Percentiles rank a stretch among this genome's conserved stretches.
phyloP scores from a whole-genome alignment of 139 green algal genomes.

The Monoraphidium neglectum region DNA sequence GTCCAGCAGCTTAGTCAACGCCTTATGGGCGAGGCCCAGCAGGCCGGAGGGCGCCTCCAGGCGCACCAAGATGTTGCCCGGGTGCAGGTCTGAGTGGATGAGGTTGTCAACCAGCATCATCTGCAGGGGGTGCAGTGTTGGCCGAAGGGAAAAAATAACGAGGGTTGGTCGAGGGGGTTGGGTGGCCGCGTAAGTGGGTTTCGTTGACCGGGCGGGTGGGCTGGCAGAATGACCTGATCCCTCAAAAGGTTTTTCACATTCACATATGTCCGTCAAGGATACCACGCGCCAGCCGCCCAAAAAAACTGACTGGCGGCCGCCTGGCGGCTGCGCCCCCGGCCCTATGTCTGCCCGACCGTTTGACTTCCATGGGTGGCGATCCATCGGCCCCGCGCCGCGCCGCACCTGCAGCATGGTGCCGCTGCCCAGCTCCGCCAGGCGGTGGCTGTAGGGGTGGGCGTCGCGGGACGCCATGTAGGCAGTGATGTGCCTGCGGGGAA shows the following conservation, averaged over 20 bases:
- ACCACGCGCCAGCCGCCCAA: too few species aligned
- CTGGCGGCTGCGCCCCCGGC: too few species aligned
- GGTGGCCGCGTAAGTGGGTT: too few species aligned
- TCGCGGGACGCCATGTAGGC: conserved; percentile 50
- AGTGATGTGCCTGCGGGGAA: conserved; percentile 61
- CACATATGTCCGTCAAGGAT: too few species aligned
- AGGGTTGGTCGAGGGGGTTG: neutral
- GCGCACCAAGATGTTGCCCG: conserved; percentile 88
- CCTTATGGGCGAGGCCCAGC: conserved; percentile 46
- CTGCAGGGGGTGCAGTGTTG: conserved; percentile 35
- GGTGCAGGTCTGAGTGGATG: conserved; percentile 91
- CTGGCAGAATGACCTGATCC: too few species aligned
- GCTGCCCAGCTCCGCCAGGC: conserved; percentile 77
- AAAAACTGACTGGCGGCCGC: too few species aligned
- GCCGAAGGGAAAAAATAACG: neutral
- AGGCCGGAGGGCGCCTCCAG: conserved; percentile 55
- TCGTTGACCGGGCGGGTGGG: too few species aligned
- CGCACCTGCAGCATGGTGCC: conserved; percentile 87
- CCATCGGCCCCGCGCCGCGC: neutral
- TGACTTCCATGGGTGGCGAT: too few species aligned
- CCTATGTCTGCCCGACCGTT: too few species aligned
- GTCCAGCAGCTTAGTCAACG: conserved; percentile 5
- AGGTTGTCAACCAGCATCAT: conserved; percentile 98
- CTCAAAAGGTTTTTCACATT: too few species aligned
- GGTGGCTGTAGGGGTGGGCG: conserved; percentile 59